phyloP scores from a whole-genome alignment of 2,329 filamentous ascomycete genomes.

The Colletotrichum echinochloae region DNA sequence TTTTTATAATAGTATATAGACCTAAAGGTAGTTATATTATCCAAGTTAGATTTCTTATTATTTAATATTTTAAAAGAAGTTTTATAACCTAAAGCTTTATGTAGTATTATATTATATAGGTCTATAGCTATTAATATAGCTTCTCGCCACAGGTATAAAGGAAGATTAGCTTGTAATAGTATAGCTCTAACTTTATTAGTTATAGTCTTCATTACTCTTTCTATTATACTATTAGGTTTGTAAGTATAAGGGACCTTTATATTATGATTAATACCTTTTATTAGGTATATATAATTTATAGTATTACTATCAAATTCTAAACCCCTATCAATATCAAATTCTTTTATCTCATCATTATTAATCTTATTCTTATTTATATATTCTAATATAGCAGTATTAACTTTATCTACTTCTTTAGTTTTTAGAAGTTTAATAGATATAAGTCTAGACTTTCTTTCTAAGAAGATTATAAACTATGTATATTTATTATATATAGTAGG shows the following conservation, averaged over 20 bases:
- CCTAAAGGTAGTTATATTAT: background rate
- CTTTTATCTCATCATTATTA: background rate
- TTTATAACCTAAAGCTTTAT: background rate
- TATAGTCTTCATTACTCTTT: background rate
- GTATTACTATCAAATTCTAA: background rate
- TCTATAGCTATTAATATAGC: background rate
- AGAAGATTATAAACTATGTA: no score
- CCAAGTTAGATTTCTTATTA: background rate
- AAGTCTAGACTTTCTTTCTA: no score
- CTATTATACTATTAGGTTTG: no score
- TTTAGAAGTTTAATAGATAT: no score
- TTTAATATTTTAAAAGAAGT: background rate
- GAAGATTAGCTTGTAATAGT: background rate
- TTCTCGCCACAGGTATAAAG: background rate
- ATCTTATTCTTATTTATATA: background rate
- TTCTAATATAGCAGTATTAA: background rate
- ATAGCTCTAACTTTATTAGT: background rate
- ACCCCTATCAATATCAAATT: background rate
- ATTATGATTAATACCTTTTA: no score
- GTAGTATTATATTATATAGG: background rate
- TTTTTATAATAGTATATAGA: background rate
- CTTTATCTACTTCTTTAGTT: background rate
- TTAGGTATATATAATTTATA: no score
- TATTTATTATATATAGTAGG: background rate
- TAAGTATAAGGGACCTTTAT: no score